These are phyloP conservation scores for Panicum hallii DNA, from an alignment of 202 grass and related monocot genomes.

Conservation along the genomic window DNA sequence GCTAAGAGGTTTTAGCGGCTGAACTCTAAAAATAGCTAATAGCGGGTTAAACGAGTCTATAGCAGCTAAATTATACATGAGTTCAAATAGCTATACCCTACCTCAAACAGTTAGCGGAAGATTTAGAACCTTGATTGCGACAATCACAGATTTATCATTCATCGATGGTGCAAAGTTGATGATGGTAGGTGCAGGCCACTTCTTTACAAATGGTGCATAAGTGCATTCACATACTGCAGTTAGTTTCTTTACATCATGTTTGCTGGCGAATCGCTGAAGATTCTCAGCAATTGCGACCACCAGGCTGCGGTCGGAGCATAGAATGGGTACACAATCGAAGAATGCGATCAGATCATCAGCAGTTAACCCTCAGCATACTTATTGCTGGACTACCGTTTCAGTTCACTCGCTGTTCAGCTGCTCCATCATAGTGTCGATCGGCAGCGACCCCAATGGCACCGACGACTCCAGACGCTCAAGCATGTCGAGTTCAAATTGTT, in stretches of 20 bases:
- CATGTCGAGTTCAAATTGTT: constrained; percentile 53
- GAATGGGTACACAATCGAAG: background rate
- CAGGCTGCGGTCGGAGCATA: background rate
- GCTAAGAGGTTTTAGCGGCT: too few relatives aligned
- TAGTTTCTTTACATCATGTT: constrained; percentile 29
- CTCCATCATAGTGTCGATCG: constrained; percentile 61
- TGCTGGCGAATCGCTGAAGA: background rate
- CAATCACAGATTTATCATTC: background rate
- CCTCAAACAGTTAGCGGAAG: too few relatives aligned
- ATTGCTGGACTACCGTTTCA: background rate
- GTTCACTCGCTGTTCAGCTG: constrained; percentile 55
- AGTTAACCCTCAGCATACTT: background rate
- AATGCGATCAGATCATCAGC: background rate
- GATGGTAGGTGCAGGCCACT: background rate
- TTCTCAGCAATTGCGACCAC: background rate
- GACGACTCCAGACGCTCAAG: constrained; percentile 54
- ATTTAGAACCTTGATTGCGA: too few relatives aligned
- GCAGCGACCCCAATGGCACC: constrained; percentile 64
- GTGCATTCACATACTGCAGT: background rate
- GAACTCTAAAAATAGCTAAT: too few relatives aligned
- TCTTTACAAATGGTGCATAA: constrained; percentile 19
- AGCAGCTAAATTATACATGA: too few relatives aligned
- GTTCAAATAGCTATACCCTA: too few relatives aligned
- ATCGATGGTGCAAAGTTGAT: background rate
- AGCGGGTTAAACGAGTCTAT: too few relatives aligned